These are phyloP conservation scores for Chernovozyma sophiae-reginae DNA, from an alignment of 1,139 yeast genomes.

Conservation along the genomic window DNA sequence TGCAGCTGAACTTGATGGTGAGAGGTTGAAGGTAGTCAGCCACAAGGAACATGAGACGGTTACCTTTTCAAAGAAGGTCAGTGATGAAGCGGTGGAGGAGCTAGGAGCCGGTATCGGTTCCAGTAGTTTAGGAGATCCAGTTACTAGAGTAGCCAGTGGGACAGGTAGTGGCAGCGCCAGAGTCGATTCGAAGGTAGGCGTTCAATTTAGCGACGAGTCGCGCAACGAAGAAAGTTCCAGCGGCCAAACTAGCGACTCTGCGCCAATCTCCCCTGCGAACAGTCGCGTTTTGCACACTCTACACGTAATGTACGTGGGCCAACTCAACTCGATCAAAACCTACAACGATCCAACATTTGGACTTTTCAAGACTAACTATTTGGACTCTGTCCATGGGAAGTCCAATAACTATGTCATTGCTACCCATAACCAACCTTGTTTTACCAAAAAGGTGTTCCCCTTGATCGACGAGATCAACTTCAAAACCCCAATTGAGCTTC, in stretches of 20 bases:
- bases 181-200: too few species aligned
- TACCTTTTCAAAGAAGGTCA: conserved; percentile 7
- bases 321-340: conserved; percentile 51
- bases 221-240: too few species aligned
- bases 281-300: too few species aligned
- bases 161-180: too few species aligned
- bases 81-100: too few species aligned
- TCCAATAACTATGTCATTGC: conserved; percentile 51
- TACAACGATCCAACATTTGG: conserved; percentile 58
- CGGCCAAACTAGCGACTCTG: background rate
- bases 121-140: too few species aligned
- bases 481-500: conserved; percentile 49
- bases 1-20: conserved; percentile 17
- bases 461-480: conserved; percentile 58
- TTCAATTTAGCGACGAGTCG: too few species aligned
- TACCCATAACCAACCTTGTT: conserved; percentile 69
- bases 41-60: conserved; percentile 38
- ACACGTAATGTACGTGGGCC: conserved; percentile 44
- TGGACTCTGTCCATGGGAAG: conserved; percentile 44
- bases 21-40: conserved; percentile 23
- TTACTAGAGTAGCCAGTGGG: too few species aligned
- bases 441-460: conserved; percentile 59
- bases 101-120: too few species aligned
- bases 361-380: conserved; percentile 62
- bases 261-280: too few species aligned